Base-by-base conservation (phyloP, 345 rosid genomes). In the Syzygium aqueum region DNA sequence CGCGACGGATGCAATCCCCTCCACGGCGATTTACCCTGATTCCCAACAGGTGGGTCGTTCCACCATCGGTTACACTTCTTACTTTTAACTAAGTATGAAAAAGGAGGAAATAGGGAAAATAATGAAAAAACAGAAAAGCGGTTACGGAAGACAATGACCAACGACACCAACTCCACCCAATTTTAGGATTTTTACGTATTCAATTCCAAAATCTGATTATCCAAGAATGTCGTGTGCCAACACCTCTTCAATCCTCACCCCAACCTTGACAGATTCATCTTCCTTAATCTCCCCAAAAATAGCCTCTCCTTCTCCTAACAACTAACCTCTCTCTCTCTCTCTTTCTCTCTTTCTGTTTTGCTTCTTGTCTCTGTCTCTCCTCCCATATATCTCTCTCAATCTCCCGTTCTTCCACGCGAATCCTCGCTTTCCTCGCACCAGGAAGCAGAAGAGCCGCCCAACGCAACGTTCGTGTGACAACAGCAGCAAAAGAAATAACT, bases 381-480 rank as follows among this genome's bases (percentile, higher is more conserved):
- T 87, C 85, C 82, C 92, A 73, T 89, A 89, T 89, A 91, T 94
- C 88, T 90, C 92, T 94, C 96, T 87, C 92, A 90, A 89, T 91
- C 90, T 84, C 89, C 77, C 84, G 73, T 50, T 87, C 85, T 85
- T 85, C 89, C 87, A 57, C 85, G 52, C 85, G 85, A 23, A 25
- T 77, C 87, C 87, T 83, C 93, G 92, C 85, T 89, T 86, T 88
- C 91, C 88, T 90, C 91, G 92, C 90, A 90, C 89, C 87, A 87
- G 85, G 65, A 59, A 28, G 28, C 88, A 89, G 93, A 91, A 77
- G 65, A 28, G 10, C 73, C 28, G 10, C 73, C 28, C 73, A 65
- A 51, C 52, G 54, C 53, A 10, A 40, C n/a, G 82, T 8, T 73
- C 82, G 82, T 73, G 6, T 43, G 46, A 6, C 46, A 73, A 37